phyloP scores from a whole-genome alignment of 768 basidiomycete genomes.

The Mycena haematopus region DNA sequence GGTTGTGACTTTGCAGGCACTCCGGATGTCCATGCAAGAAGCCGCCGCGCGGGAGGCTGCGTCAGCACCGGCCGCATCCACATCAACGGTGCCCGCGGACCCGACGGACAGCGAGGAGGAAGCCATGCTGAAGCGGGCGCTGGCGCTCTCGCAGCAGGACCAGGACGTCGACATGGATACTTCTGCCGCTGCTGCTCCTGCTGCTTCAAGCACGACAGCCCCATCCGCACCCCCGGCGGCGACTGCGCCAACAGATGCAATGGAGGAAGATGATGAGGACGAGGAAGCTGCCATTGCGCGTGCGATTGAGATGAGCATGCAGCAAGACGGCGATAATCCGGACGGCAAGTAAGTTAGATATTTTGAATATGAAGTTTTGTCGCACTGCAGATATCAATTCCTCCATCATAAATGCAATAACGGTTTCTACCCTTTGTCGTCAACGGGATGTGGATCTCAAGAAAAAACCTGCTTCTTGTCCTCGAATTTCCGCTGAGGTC shows the following conservation, averaged over 20 bases:
- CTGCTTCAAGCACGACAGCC: slow-evolving; percentile 12
- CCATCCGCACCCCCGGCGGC: slow-evolving; percentile 13
- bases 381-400: not conserved
- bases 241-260: slow-evolving; percentile 31
- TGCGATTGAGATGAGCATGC: slow-evolving; percentile 96
- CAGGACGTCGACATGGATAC: slow-evolving; percentile 53
- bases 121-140: slow-evolving; percentile 73
- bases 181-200: slow-evolving; percentile 10
- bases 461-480: too few relatives aligned
- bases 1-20: slow-evolving; percentile 60
- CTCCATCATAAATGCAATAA: too few relatives aligned
- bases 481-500: too few relatives aligned
- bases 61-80: slow-evolving; percentile 39
- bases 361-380: not conserved
- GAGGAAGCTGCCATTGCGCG: slow-evolving; percentile 89
- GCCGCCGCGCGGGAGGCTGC: slow-evolving; percentile 79
- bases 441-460: too few relatives aligned
- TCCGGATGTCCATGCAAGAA: slow-evolving; percentile 97
- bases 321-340: slow-evolving; percentile 34
- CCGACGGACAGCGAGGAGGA: slow-evolving; percentile 79
- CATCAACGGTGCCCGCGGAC: slow-evolving; percentile 44
- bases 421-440: too few relatives aligned
- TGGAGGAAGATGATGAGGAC: slow-evolving; percentile 63
- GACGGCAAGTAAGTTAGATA: not conserved
- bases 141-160: slow-evolving; percentile 72